Evolutionary conservation across 2,329 filamentous ascomycete species (phyloP).

Genomic region (Alternaria viburni): DNA sequence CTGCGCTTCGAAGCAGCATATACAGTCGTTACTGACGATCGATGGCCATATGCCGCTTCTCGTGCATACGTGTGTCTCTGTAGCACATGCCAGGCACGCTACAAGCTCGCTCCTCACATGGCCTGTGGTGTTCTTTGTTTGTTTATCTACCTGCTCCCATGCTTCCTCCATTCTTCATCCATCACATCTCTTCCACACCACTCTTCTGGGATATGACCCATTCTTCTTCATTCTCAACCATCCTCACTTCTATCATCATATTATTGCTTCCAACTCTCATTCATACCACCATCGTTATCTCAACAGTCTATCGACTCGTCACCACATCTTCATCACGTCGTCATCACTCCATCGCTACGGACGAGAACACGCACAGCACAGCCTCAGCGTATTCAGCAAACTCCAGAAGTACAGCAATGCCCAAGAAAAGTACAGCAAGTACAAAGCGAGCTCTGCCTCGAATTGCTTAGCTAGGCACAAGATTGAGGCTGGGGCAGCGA

Average conservation of each 20-base stretch:
- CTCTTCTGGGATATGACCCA: neutral
- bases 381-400: neutral
- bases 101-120: neutral
- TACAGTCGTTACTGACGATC: neutral
- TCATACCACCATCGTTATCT: neutral
- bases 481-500: conserved; percentile 3
- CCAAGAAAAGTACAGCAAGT: neutral
- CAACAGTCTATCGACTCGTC: neutral
- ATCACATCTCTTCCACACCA: neutral
- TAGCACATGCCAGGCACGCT: neutral
- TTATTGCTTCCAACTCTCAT: neutral
- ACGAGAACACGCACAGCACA: neutral
- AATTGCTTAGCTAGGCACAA: neutral
- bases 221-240: neutral
- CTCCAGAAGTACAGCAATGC: no score
- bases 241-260: neutral
- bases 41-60: neutral
- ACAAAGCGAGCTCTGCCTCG: neutral
- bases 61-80: neutral
- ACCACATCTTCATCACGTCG: neutral
- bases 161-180: neutral
- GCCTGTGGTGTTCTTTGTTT: neutral
- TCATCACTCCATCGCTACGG: neutral
- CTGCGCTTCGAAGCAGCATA: no score
- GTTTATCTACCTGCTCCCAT: neutral